Evolutionary conservation across 106 monocot genomes (phyloP).

Genomic region (Triglochin maritima): DNA sequence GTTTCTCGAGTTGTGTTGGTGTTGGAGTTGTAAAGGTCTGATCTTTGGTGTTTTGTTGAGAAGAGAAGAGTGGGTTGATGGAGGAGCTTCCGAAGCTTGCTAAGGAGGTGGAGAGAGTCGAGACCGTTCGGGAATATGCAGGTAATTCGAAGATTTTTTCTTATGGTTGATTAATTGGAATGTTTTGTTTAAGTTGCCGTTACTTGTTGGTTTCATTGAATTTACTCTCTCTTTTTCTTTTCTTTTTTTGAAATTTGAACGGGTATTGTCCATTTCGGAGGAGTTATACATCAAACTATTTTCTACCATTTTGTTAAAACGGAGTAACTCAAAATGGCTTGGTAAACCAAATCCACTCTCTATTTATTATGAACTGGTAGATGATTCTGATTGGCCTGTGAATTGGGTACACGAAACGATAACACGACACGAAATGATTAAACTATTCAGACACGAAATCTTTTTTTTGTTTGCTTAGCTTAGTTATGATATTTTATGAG

Average conservation of each 20-base stretch:
- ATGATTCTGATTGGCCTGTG: no score
- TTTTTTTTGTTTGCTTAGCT: no score
- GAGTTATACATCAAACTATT: neutral
- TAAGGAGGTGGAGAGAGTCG: constrained; percentile 79
- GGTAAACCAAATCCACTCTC: no score
- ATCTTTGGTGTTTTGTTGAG: constrained; percentile 4
- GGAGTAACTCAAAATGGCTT: neutral
- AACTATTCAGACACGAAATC: no score
- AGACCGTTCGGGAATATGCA: constrained; percentile 67
- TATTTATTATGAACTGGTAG: no score
- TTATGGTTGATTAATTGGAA: neutral
- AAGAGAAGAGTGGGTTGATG: constrained; percentile 10
- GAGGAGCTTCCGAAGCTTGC: constrained; percentile 71
- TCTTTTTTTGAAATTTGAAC: neutral
- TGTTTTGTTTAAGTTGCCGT: neutral
- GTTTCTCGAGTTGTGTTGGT: neutral
- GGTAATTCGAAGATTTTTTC: constrained; percentile 21
- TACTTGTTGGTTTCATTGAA: no score
- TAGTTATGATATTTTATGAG: no score
- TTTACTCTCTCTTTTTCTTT: neutral
- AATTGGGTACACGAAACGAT: no score
- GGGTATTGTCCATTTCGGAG: neutral
- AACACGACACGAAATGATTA: no score
- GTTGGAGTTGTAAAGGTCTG: constrained; percentile 1
- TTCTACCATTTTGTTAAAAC: neutral